Evolutionary conservation across 345 rosid species (phyloP).

Genomic region (Eucalyptus pumila): DNA sequence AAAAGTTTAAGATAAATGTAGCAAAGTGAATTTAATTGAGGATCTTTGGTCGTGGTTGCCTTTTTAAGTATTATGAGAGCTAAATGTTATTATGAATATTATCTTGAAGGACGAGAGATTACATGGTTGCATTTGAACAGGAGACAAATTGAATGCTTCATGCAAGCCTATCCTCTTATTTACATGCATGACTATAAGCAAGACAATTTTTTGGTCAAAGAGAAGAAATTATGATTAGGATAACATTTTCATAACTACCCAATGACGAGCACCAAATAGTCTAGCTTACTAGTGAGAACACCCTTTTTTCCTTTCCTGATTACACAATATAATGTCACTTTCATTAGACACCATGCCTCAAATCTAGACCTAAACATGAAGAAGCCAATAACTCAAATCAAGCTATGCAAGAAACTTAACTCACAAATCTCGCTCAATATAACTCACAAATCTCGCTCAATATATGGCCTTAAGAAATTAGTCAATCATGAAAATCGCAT

Average conservation of each 20-base stretch:
- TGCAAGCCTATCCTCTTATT: neutral
- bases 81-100: neutral
- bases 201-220: neutral
- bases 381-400: neutral
- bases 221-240: neutral
- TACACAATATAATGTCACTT: neutral
- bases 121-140: neutral
- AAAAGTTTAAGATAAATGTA: too few relatives aligned
- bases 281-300: neutral
- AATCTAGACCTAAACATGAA: neutral
- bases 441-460: neutral
- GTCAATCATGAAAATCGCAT: neutral
- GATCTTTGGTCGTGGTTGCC: neutral
- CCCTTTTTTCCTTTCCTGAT: neutral
- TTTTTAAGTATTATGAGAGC: neutral
- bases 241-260: neutral
- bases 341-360: neutral
- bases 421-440: neutral
- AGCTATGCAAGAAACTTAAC: neutral
- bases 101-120: neutral
- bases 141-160: neutral
- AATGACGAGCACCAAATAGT: neutral
- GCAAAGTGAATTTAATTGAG: neutral
- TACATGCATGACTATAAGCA: neutral
- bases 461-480: neutral